A percentile compares a stretch with the other conserved stretches of the same genome.
Evolutionary conservation across 192 early-diverging fungal genomes (phyloP).

Genomic region (Gonapodya prolifera): DNA sequence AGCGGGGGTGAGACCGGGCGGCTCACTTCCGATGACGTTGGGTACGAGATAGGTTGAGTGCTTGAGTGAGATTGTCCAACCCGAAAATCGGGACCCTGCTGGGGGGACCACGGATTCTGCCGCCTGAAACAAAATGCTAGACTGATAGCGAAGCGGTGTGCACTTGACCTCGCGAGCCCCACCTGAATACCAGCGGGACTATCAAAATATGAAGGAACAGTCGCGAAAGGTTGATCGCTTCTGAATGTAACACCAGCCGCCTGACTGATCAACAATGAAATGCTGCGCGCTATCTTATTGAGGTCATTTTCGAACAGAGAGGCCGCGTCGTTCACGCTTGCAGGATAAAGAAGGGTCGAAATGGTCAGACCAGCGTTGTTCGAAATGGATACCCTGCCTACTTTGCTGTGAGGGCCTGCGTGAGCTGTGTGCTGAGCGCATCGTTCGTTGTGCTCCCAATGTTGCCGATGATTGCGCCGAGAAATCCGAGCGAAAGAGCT

Average conservation of each 20-base stretch:
- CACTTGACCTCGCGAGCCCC: constrained; percentile 5
- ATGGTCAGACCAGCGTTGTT: background rate
- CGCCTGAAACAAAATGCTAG: background rate
- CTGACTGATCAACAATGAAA: background rate
- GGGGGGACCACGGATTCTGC: background rate
- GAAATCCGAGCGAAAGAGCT: constrained; percentile 13
- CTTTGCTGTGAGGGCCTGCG: constrained; percentile 8
- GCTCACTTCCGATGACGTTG: constrained; percentile 8
- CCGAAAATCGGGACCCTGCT: background rate
- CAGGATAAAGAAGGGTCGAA: background rate
- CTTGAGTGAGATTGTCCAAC: constrained; percentile 8
- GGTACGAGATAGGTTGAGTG: constrained; percentile 14
- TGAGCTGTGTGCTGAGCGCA: constrained; percentile 15
- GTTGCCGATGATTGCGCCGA: constrained; percentile 11
- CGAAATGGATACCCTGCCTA: background rate
- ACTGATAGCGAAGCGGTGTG: constrained; percentile 5
- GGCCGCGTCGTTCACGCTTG: constrained; percentile 11
- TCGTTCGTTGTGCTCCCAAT: constrained; percentile 14
- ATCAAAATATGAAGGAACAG: constrained; percentile 7
- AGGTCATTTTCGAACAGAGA: constrained; percentile 16
- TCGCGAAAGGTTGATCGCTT: constrained; percentile 13
- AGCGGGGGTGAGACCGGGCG: constrained; percentile 9
- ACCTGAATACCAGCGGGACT: constrained; percentile 3
- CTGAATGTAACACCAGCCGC: constrained; percentile 7
- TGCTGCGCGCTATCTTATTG: constrained; percentile 5